Percentiles rank a stretch among this genome's conserved stretches.
Conservation (phyloP, 2,329 filamentous ascomycete species). For the Aspergillus sp. region DNA sequence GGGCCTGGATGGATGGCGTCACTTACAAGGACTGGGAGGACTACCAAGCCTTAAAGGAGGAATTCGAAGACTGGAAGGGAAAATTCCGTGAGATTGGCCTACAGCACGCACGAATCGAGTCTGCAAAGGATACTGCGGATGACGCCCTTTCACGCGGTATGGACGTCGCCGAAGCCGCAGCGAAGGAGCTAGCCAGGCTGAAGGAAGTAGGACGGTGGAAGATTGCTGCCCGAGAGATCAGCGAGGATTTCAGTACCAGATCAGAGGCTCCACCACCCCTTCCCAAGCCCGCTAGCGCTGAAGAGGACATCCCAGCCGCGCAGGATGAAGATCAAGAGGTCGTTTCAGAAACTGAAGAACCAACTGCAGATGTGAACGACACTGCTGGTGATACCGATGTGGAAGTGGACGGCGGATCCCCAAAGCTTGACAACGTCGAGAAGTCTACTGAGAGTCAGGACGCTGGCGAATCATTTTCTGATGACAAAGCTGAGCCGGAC, state of each 20-base stretch:
- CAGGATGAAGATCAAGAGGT: conserved; percentile 9
- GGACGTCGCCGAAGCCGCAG: conserved; percentile 73
- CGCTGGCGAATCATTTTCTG: not conserved
- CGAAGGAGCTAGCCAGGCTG: conserved; percentile 74
- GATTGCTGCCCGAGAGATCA: conserved; percentile 69
- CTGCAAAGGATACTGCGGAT: conserved; percentile 66
- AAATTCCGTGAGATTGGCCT: conserved; percentile 77
- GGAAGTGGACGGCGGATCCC: not conserved
- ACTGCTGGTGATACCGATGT: not conserved
- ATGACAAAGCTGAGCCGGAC: not conserved
- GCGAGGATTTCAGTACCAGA: conserved; percentile 75
- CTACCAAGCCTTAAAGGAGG: conserved; percentile 82
- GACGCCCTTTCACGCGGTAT: conserved; percentile 78
- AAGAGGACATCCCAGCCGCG: conserved; percentile 9
- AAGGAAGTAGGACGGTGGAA: conserved; percentile 88
- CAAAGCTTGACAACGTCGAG: not conserved
- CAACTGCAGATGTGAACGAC: not conserved
- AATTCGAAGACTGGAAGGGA: conserved; percentile 79
- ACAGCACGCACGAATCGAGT: conserved; percentile 67
- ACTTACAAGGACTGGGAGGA: conserved; percentile 98
- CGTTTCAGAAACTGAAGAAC: not conserved
- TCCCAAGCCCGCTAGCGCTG: conserved; percentile 22
- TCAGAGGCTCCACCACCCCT: conserved; percentile 37
- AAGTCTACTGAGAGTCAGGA: not conserved
- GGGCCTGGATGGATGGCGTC: conserved; percentile 93